phyloP scores from a whole-genome alignment of 176 grass and related monocot species.

The Musa troglodytarum region DNA sequence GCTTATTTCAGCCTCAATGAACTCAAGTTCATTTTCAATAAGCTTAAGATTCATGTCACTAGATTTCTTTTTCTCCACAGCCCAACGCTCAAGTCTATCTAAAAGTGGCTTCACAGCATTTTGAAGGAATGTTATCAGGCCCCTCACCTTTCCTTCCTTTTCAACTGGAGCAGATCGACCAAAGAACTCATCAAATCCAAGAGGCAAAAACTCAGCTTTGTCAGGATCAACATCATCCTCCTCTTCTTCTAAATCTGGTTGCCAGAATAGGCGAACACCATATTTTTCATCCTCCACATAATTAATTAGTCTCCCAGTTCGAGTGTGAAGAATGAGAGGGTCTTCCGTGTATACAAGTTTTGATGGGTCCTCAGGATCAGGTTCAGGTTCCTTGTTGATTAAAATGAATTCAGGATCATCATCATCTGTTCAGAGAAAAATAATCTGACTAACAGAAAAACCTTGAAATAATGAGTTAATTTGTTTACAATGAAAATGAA shows the following conservation, averaged over 20 bases:
- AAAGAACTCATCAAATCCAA: constrained; percentile 26
- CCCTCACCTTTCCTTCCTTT: constrained; percentile 10
- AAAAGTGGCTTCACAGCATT: constrained; percentile 12
- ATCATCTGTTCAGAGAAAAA: constrained; percentile 10
- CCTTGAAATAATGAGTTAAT: no score
- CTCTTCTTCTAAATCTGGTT: constrained; percentile 16
- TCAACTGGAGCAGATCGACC: not conserved
- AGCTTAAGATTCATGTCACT: constrained; percentile 15
- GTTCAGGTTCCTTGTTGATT: constrained; percentile 33
- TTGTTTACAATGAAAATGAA: no score
- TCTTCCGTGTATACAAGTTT: constrained; percentile 31
- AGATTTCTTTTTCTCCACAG: constrained; percentile 13
- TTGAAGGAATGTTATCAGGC: constrained; percentile 10
- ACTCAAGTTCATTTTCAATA: constrained; percentile 24
- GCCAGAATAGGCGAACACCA: constrained; percentile 29
- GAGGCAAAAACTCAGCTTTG: constrained; percentile 21
- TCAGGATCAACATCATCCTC: constrained; percentile 23
- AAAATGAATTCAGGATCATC: constrained; percentile 27
- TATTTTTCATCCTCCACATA: constrained; percentile 27
- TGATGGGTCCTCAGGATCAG: constrained; percentile 28
- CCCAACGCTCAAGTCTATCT: constrained; percentile 16
- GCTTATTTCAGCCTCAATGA: constrained; percentile 25
- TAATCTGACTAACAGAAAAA: not conserved
- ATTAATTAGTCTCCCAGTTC: constrained; percentile 27
- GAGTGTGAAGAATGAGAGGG: constrained; percentile 32